phyloP scores from a whole-genome alignment of 2,329 filamentous ascomycete species.

The Cladosporium sp. region DNA sequence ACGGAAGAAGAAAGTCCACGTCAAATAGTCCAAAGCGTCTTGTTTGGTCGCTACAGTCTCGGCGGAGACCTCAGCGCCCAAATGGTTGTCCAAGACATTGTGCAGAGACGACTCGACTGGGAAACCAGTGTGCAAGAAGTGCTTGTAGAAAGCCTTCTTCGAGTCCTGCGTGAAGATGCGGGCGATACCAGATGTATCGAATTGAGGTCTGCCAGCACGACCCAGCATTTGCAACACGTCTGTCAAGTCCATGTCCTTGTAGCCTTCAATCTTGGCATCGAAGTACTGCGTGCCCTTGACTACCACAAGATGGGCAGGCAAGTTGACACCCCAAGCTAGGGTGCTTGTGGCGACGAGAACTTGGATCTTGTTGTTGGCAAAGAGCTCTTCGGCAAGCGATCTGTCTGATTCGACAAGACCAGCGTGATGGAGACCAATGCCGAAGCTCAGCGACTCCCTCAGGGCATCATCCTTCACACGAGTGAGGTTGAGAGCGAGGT shows the following conservation, averaged over 20 bases:
- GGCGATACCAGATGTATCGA: conserved; percentile 92
- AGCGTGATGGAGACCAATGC: conserved; percentile 95
- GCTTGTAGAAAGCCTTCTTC: conserved; percentile 99
- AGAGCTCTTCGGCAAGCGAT: conserved; percentile 88
- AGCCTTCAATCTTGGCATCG: conserved; percentile 95
- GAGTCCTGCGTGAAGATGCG: conserved; percentile 96
- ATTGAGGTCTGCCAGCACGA: conserved; percentile 91
- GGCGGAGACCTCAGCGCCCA: conserved; percentile 90
- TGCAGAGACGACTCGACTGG: conserved; percentile 96
- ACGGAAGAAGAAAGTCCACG: conserved; percentile 99
- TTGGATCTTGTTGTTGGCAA: conserved; percentile 97
- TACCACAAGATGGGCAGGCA: conserved; percentile 93
- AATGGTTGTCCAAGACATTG: conserved; percentile 94
- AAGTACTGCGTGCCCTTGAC: conserved; percentile 99
- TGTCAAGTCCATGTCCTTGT: conserved; percentile 98
- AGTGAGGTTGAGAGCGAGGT: conserved; percentile 82
- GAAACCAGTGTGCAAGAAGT: conserved; percentile 97
- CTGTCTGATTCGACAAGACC: conserved; percentile 94
- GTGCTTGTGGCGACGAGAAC: conserved; percentile 95
- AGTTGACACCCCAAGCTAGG: conserved; percentile 95
- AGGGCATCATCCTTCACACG: conserved; percentile 91
- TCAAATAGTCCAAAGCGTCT: conserved; percentile 94
- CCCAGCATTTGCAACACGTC: conserved; percentile 98
- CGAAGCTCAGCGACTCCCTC: conserved; percentile 92
- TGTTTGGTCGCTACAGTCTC: conserved; percentile 93